Conservation (phyloP, 2,329 filamentous ascomycete species). For the Verticillium longisporum region DNA sequence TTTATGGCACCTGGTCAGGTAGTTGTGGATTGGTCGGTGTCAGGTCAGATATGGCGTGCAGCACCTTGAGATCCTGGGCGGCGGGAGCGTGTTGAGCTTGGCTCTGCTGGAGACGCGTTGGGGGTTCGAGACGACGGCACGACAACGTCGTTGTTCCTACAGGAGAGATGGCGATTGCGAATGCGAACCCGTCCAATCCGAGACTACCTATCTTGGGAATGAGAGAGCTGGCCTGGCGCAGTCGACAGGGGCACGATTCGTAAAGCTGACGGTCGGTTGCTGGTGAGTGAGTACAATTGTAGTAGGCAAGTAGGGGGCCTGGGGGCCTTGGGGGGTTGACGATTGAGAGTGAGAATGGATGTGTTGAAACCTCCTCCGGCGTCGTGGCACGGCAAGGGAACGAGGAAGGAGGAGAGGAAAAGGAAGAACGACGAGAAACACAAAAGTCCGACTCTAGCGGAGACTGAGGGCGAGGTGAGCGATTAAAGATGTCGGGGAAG, state of each 20-base stretch:
- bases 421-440: background rate
- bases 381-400: background rate
- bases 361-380: background rate
- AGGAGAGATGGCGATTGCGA: background rate
- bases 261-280: background rate
- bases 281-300: too few species aligned
- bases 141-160: background rate
- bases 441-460: background rate
- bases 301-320: background rate
- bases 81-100: background rate
- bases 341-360: background rate
- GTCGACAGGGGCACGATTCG: background rate
- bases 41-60: background rate
- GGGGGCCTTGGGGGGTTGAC: too few species aligned
- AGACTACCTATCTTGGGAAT: background rate
- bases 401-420: background rate
- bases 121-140: background rate
- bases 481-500: background rate
- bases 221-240: background rate
- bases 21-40: background rate
- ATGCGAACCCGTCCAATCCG: background rate
- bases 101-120: background rate
- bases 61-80: background rate
- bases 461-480: background rate
- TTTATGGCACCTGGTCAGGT: background rate